These are phyloP conservation scores for Epithemia pelagica DNA, from an alignment of 108 stramenopile species.

Conservation along the genomic window DNA sequence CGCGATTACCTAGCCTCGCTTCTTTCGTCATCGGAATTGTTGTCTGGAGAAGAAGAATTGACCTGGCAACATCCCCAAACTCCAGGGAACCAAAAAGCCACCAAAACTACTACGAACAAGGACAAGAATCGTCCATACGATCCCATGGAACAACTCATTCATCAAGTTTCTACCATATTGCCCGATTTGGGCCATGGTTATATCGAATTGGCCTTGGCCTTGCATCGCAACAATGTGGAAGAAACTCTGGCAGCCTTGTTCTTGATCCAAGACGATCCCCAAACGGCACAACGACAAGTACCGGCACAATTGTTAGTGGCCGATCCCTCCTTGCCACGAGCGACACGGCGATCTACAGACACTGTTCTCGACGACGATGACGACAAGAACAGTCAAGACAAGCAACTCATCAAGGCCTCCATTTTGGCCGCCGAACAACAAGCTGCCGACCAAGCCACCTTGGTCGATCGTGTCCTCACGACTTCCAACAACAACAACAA, in stretches of 20 bases:
- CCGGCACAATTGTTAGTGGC: slow-evolving; percentile 28
- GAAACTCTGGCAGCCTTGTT: slow-evolving; percentile 54
- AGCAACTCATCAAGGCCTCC: slow-evolving; percentile 43
- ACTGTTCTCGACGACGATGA: slow-evolving; percentile 34
- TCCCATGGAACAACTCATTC: slow-evolving; percentile 24
- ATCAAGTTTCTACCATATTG: slow-evolving; percentile 43
- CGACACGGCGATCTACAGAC: slow-evolving; percentile 9
- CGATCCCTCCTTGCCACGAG: slow-evolving; percentile 37
- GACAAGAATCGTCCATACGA: not conserved
- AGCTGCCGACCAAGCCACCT: slow-evolving; percentile 45
- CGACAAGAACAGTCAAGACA: slow-evolving; percentile 45
- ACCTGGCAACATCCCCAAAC: not conserved
- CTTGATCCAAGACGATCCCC: slow-evolving; percentile 3
- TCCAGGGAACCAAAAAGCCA: not conserved
- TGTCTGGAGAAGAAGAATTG: not conserved
- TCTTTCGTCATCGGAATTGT: not conserved
- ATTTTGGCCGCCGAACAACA: slow-evolving; percentile 35
- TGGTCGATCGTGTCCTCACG: slow-evolving; percentile 6
- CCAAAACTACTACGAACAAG: too few relatives aligned
- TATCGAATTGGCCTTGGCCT: slow-evolving; percentile 66
- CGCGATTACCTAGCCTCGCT: not conserved
- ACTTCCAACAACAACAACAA: slow-evolving; percentile 6
- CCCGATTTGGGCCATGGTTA: slow-evolving; percentile 78
- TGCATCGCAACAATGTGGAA: slow-evolving; percentile 56
- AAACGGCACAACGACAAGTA: not conserved